Base-by-base conservation (phyloP, 1,284 basidiomycete genomes). In the Boletus sp. region DNA sequence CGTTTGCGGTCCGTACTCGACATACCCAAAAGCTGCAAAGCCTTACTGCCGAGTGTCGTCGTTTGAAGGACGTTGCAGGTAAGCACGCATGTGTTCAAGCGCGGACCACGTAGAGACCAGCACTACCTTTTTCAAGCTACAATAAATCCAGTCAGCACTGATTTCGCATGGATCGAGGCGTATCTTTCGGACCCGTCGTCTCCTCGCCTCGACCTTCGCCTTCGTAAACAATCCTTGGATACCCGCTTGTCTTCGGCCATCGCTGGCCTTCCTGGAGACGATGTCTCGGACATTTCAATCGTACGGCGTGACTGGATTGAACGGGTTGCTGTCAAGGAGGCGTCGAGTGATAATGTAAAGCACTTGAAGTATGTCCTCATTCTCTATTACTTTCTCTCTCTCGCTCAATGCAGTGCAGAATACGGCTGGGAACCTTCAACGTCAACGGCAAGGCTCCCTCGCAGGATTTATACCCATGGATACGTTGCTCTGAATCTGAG, bases 401-500 rank as follows among this genome's bases (percentile, higher is more conserved):
- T 23, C 4, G 8, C 51, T 51, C 46, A 57, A 29, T 20, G 14
- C 17, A 19, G 20, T 41, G 27, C 45, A 84, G 81, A 35, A 59
- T 90, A 43, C 79, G 84, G 3, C 53, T 87, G 14, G 86, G 87
- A 14, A 86, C 84, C 2, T 90, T 89, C 69, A 90, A 90, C 55
- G 87, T 89, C 35, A 88, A 88, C 55, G 87, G 84, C 1, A 81
- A 81, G 57, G 53, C 76, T 29, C 85, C 87, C 3, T 79, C 82
- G 8, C 83, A 88, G 55, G 82, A 87, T 57, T 65, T 89, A 8
- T 70, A 71, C 16, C 56, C 70, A 1, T 81, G 80, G 78, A 58
- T 81, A 9, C 57, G 69, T 42, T 53, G 65, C 7, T 40, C 50
- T n/a, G 27, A 40, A 30, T 39, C 43, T 4, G 36, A 50, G 35